These are phyloP conservation scores for Tetracladium maxilliforme DNA, from an alignment of 2,329 filamentous ascomycete genomes.

Conservation along the genomic window DNA sequence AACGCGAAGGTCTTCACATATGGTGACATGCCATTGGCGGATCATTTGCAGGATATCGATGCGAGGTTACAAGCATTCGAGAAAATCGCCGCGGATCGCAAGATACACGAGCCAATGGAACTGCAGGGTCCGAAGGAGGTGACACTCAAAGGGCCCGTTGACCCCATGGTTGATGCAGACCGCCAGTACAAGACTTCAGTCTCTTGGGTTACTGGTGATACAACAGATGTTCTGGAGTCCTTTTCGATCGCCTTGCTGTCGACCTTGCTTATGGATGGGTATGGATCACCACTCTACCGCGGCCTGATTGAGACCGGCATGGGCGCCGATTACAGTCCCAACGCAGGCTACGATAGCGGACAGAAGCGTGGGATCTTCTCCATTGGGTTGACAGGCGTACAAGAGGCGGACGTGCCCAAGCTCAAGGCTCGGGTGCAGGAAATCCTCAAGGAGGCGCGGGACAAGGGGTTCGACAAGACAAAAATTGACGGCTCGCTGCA, in stretches of 20 bases:
- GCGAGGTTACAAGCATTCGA: slow-evolving; percentile 61
- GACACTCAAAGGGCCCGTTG: slow-evolving; percentile 64
- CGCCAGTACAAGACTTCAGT: slow-evolving; percentile 89
- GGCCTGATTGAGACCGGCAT: slow-evolving; percentile 80
- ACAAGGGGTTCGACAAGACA: slow-evolving; percentile 70
- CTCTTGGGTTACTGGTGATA: slow-evolving; percentile 82
- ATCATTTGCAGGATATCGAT: slow-evolving; percentile 70
- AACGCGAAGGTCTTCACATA: slow-evolving; percentile 96
- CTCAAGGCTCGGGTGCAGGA: slow-evolving; percentile 61
- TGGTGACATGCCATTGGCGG: slow-evolving; percentile 73
- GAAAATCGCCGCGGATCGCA: slow-evolving; percentile 50
- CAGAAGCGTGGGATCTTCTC: slow-evolving; percentile 73
- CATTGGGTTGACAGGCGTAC: slow-evolving; percentile 80
- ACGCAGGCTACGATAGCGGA: slow-evolving; percentile 78
- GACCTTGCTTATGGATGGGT: slow-evolving; percentile 79
- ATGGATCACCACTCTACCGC: slow-evolving; percentile 84
- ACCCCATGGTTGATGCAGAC: slow-evolving; percentile 72
- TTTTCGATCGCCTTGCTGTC: slow-evolving; percentile 76
- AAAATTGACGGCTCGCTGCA: slow-evolving; percentile 93
- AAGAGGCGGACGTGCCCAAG: slow-evolving; percentile 61
- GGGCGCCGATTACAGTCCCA: slow-evolving; percentile 87
- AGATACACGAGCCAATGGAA: slow-evolving; percentile 63
- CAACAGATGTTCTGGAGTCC: slow-evolving; percentile 69
- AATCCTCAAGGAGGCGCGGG: slow-evolving; percentile 53
- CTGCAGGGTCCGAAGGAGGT: slow-evolving; percentile 57